Evolutionary conservation across 768 basidiomycete genomes (phyloP), one percentile per base, ranked within the genome.

Genomic region (Termitomyces eurrhizus): DNA sequence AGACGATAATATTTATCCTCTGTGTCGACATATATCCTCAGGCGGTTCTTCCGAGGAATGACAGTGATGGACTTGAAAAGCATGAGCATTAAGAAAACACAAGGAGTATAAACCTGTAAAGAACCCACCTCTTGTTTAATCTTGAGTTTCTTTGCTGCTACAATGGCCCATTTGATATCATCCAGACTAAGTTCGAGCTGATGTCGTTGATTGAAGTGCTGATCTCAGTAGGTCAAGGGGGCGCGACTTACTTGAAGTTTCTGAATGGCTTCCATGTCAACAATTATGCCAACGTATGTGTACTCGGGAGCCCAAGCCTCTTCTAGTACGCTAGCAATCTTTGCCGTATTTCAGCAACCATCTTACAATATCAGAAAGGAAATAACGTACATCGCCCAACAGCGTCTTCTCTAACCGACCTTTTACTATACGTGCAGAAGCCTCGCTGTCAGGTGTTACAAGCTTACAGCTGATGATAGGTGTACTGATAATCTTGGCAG

Each of bases 381-480:
- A 61, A 48, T 45, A 11, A 67, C 87, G 66, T 66, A 97, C 95
- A 76, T 98, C 97, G 62, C 95, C 92, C 24, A 99, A 77, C 60
- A 92, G 81, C 0, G 97, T 98, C 77, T 95, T 95, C 76, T 99
- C 97, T 52, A 99, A 74, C 50, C 97, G 84, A 13, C 89, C 97
- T 74, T 99, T 98, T 64, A 99, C 97, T 66, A 98, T 98, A 52
- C 97, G 87, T 29, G 97, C 97, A 24, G 96, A 93, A n/a, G 90
- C 84, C 70, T 98, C 97, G 64, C 86, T 94, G 64, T 90, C 80
- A 56, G 81, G 78, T 8, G 89, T 89, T 13, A 93, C 93, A 29
- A 99, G 81, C 71, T 92, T 93, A 68, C 95, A 96, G 63, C 95
- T 95, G 73, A 99, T 99, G 72, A 99, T 98, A 4, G 97, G 97